Conservation (phyloP, 202 grass and related monocot species). For the Hordeum pubiflorum region DNA sequence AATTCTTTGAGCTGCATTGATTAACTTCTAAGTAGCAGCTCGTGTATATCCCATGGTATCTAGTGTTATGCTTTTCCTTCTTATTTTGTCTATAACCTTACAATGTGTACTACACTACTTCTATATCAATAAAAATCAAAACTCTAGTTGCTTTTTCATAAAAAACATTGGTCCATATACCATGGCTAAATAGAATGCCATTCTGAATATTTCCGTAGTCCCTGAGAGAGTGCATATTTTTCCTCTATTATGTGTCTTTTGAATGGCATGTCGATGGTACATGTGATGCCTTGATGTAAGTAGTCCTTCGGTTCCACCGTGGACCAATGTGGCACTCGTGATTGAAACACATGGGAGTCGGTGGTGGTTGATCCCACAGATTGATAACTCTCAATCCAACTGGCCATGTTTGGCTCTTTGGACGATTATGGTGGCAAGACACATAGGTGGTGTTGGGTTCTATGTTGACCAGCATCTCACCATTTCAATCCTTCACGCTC, state of each 20-base stretch:
- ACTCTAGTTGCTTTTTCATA: not conserved
- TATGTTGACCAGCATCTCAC: not conserved
- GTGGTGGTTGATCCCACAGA: not conserved
- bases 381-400: not conserved
- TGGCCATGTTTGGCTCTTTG: not conserved
- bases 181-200: not conserved
- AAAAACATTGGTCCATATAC: not conserved
- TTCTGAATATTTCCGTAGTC: not conserved
- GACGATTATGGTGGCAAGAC: not conserved
- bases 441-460: not conserved
- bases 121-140: not conserved
- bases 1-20: not conserved
- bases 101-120: not conserved
- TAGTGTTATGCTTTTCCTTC: not conserved
- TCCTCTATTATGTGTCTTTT: not conserved
- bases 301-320: not conserved
- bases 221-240: not conserved
- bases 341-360: not conserved
- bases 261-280: not conserved
- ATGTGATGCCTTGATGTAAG: not conserved
- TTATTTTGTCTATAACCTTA: not conserved
- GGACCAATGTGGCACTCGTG: not conserved
- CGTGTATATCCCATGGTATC: not conserved
- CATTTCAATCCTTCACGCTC: not conserved
- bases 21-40: not conserved